These are phyloP conservation scores for Lentithecium fluviatile DNA, from an alignment of 495 filamentous ascomycete genomes.

Conservation along the genomic window DNA sequence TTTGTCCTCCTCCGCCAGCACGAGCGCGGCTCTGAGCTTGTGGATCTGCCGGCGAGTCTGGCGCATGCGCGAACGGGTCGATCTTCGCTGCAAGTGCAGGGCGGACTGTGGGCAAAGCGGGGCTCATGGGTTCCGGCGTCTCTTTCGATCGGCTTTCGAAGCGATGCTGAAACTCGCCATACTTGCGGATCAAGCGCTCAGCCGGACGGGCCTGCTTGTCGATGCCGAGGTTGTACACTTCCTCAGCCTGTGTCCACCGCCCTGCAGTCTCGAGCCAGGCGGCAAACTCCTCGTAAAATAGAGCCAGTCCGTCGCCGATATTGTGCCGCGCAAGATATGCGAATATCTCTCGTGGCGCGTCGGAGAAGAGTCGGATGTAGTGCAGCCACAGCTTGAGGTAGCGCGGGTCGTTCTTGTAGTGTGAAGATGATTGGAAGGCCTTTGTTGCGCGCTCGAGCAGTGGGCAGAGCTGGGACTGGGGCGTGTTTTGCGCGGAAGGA, in stretches of 20 bases:
- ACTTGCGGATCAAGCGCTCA: slow-evolving; percentile 81
- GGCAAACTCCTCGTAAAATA: slow-evolving; percentile 98
- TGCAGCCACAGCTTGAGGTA: slow-evolving; percentile 92
- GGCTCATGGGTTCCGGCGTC: slow-evolving; percentile 70
- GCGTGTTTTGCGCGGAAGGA: slow-evolving; percentile 88
- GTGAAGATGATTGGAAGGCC: slow-evolving; percentile 72
- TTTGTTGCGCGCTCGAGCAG: slow-evolving; percentile 91
- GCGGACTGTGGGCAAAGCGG: slow-evolving; percentile 77
- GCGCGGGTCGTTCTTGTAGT: slow-evolving; percentile 92
- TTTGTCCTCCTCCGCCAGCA: slow-evolving; percentile 55
- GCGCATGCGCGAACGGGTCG: slow-evolving; percentile 68
- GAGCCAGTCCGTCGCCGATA: slow-evolving; percentile 80
- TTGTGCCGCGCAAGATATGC: slow-evolving; percentile 85
- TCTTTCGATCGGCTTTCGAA: slow-evolving; percentile 60
- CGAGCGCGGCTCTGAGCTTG: slow-evolving; percentile 59
- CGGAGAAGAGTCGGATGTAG: slow-evolving; percentile 89
- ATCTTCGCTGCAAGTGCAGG: slow-evolving; percentile 84
- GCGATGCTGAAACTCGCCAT: slow-evolving; percentile 81
- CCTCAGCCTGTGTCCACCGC: slow-evolving; percentile 87
- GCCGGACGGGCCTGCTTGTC: slow-evolving; percentile 82
- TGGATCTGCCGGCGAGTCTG: slow-evolving; percentile 53
- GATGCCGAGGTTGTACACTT: slow-evolving; percentile 85
- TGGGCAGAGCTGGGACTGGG: slow-evolving; percentile 81
- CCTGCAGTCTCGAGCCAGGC: slow-evolving; percentile 83
- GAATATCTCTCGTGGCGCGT: slow-evolving; percentile 87